Percentiles rank a stretch among this genome's conserved stretches.
Conservation (phyloP, 345 rosid species). For the Eutrema japonicum region DNA sequence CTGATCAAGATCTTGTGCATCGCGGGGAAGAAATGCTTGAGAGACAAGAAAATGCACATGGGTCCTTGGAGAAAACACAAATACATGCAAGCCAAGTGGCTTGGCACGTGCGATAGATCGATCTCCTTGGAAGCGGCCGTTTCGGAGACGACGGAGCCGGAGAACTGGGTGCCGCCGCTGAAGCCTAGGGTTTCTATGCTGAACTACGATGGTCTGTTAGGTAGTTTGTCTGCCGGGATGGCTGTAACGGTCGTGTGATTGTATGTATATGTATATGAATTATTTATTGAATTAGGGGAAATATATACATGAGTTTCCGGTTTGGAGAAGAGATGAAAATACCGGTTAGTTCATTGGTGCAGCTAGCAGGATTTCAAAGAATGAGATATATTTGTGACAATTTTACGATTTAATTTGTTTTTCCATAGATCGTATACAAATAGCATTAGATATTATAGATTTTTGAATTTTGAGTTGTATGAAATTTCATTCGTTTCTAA, state of each 20-base stretch:
- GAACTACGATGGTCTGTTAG: slow-evolving; percentile 57
- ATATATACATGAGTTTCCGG: slow-evolving; percentile 26
- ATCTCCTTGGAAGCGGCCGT: slow-evolving; percentile 32
- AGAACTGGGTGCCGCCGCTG: slow-evolving; percentile 36
- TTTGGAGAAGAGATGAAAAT: slow-evolving; percentile 1
- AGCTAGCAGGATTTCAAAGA: neutral
- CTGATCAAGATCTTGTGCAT: slow-evolving; percentile 72
- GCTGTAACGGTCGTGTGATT: slow-evolving; percentile 60
- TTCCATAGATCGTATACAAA: neutral
- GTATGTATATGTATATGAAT: too few species aligned
- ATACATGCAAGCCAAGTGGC: slow-evolving; percentile 93
- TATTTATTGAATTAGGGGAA: too few species aligned
- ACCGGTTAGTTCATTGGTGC: neutral
- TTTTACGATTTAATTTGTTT: neutral
- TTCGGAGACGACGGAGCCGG: slow-evolving; percentile 42
- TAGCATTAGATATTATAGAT: neutral
- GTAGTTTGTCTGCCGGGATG: slow-evolving; percentile 34
- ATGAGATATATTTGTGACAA: neutral
- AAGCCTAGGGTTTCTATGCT: slow-evolving; percentile 76
- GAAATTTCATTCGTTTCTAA: neutral
- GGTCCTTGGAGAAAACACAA: slow-evolving; percentile 92
- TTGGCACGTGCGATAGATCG: slow-evolving; percentile 57
- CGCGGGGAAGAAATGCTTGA: slow-evolving; percentile 73
- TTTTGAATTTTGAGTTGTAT: neutral
- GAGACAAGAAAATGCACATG: slow-evolving; percentile 83